These are phyloP conservation scores for Rhododendron griersonianum DNA, from an alignment of 148 eudicot genomes.

Conservation along the genomic window DNA sequence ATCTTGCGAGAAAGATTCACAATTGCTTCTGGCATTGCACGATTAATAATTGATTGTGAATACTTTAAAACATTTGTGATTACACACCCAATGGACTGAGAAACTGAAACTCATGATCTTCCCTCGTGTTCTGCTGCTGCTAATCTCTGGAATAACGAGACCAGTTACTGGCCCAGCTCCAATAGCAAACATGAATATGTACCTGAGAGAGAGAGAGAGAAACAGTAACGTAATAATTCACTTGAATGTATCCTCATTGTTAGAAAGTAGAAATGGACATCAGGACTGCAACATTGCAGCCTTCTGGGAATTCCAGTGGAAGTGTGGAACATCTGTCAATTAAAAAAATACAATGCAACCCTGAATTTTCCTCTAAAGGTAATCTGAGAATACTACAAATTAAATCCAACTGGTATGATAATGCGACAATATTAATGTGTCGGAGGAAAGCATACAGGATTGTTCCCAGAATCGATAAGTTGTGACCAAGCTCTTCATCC, in stretches of 20 bases:
- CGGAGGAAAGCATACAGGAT: constrained; percentile 42
- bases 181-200: constrained; percentile 38
- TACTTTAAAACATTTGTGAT: background rate
- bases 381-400: constrained; percentile 28
- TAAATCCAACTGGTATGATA: too few species aligned
- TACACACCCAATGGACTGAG: constrained; percentile 18
- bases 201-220: background rate
- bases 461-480: constrained; percentile 64
- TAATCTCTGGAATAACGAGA: constrained; percentile 73
- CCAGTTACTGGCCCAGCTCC: constrained; percentile 93
- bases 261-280: background rate
- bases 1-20: background rate
- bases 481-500: constrained; percentile 58
- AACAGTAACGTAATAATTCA: background rate
- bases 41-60: background rate
- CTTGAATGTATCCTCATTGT: background rate
- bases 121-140: constrained; percentile 74
- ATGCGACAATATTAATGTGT: background rate
- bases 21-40: background rate
- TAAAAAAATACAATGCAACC: background rate
- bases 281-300: background rate
- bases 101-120: constrained; percentile 78
- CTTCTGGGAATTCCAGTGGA: background rate
- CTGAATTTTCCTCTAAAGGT: constrained; percentile 24
- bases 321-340: background rate